Base-by-base conservation (phyloP, 208 protist species). In the Trypanosoma scelopori region DNA sequence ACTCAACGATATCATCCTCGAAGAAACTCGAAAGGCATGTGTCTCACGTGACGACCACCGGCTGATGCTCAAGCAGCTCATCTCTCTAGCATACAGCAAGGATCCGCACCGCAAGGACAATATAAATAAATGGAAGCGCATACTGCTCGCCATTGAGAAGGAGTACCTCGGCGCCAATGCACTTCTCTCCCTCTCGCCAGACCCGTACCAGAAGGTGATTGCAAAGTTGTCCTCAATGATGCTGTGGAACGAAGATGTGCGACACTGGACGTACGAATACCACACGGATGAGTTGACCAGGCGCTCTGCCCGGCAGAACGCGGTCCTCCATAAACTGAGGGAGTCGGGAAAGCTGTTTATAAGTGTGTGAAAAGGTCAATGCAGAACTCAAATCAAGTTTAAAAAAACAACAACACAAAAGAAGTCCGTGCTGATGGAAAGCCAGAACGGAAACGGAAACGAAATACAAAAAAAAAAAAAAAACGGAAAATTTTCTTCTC, bases 151-250 rank as follows among this genome's bases (percentile, higher is more conserved):
- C 16, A 74, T 93, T 27, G 71, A 85, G 41, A 89, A 89, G 64
- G 83, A 93, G 77, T 95, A 90, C 77, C 81, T 77, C 65, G 81
- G 83, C 39, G 87, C 87, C 6, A 84, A 80, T 55, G 82, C 87
- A 1, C 87, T 92, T 41, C 83, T 92, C 46, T 84, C 75, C 46
- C 71, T 88, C 41, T 82, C 86, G 2, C 81, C 86, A n/a, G 90
- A 95, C 58, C 90, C 90, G 22, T 95, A 95, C 69, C 78, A 92
- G 35, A 74, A 75, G 55, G 83, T 93, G 37, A 56, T 95, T 23
- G 72, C 86, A 18, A 91, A 88, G 71, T 59, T 95, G 50, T 92
- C 84, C 12, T 93, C 86, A 12, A 95, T 95, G 90, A 92, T 91
- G 84, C 32, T 95, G 53, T 95, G 90, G 87, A 81, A 82, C 45